Evolutionary conservation across 164 flowering plant species (phyloP).

Genomic region (Vitis rotundifolia): DNA sequence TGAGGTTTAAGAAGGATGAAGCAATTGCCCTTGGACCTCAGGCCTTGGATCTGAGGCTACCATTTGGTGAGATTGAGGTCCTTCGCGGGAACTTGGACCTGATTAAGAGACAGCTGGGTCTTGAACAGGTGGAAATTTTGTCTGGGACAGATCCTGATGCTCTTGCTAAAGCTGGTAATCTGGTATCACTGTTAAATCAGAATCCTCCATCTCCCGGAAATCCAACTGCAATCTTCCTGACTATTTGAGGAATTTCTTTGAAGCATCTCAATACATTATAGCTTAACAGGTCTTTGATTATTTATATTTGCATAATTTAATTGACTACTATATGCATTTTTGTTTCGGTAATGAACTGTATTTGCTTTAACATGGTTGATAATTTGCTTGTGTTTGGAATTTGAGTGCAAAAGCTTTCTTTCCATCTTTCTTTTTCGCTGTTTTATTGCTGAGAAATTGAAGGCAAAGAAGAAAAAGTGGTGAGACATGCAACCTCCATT

Average conservation of each 20-base stretch:
- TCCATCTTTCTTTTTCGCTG: too few species aligned
- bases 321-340: too few species aligned
- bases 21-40: conserved; percentile 60
- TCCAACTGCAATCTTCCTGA: conserved; percentile 75
- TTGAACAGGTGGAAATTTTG: conserved; percentile 64
- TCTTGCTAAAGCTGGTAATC: conserved; percentile 49
- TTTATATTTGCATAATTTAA: too few species aligned
- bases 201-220: conserved; percentile 87
- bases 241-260: not conserved
- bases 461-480: too few species aligned
- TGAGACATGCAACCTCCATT: too few species aligned
- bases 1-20: conserved; percentile 85
- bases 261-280: too few species aligned
- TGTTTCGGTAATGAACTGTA: too few species aligned
- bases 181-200: conserved; percentile 43
- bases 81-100: conserved; percentile 68
- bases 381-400: too few species aligned
- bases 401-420: too few species aligned
- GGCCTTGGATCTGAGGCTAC: conserved; percentile 73
- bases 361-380: too few species aligned
- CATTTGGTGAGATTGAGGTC: conserved; percentile 83
- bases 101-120: conserved; percentile 75
- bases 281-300: too few species aligned
- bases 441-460: too few species aligned
- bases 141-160: conserved; percentile 50